phyloP scores from a whole-genome alignment of 2,329 filamentous ascomycete genomes.

The Xylariaceae sp. region DNA sequence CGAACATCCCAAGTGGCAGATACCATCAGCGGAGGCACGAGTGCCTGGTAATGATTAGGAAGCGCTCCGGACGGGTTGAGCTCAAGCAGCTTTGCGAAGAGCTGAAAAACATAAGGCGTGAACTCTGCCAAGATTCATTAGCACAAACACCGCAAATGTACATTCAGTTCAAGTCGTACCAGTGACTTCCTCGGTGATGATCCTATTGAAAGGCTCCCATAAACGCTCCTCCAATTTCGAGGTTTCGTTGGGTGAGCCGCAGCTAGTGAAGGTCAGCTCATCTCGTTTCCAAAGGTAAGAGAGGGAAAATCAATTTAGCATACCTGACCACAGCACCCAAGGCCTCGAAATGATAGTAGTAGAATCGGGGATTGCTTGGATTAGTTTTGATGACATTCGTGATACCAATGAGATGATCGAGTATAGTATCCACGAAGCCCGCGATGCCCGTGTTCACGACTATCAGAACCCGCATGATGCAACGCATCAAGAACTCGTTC shows the following conservation, averaged over 20 bases:
- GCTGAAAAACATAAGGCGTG: slow-evolving; percentile 91
- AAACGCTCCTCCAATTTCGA: slow-evolving; percentile 71
- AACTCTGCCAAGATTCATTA: slow-evolving; percentile 58
- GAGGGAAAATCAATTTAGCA: too few relatives aligned
- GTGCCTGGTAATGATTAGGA: slow-evolving; percentile 69
- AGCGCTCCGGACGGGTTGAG: slow-evolving; percentile 72
- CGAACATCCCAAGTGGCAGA: slow-evolving; percentile 85
- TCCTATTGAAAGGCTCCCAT: slow-evolving; percentile 73
- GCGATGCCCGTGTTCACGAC: slow-evolving; percentile 80
- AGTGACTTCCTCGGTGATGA: slow-evolving; percentile 75
- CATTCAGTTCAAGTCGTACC: slow-evolving; percentile 36
- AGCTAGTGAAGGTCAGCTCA: too few relatives aligned
- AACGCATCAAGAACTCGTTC: slow-evolving; percentile 98
- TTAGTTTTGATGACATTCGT: slow-evolving; percentile 89
- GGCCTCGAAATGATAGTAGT: slow-evolving; percentile 97
- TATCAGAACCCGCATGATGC: slow-evolving; percentile 94
- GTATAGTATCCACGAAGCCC: slow-evolving; percentile 66
- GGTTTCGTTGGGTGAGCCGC: slow-evolving; percentile 58
- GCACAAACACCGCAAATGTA: slow-evolving; percentile 4
- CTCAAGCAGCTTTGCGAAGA: slow-evolving; percentile 86
- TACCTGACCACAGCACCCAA: slow-evolving; percentile 78
- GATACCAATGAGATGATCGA: slow-evolving; percentile 79
- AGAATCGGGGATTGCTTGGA: slow-evolving; percentile 94
- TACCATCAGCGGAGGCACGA: slow-evolving; percentile 71
- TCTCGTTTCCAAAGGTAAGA: too few relatives aligned